Evolutionary conservation across 106 monocot species (phyloP).

Genomic region (Phalaenopsis aphrodite): DNA sequence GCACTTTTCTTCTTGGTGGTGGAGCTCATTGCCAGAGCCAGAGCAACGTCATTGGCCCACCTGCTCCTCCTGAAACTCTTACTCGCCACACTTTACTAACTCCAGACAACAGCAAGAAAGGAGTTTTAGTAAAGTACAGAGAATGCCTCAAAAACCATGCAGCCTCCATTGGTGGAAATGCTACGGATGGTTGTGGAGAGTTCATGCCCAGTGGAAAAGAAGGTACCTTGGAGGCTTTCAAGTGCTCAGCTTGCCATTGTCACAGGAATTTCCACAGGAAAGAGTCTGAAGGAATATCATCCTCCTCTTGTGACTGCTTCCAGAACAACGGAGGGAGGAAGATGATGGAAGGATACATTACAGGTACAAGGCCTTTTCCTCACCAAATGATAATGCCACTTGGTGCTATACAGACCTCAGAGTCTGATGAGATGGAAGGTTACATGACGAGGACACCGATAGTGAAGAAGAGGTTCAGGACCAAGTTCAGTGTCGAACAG

Average conservation of each 20-base stretch:
- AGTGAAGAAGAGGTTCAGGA: conserved; percentile 62
- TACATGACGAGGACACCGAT: neutral
- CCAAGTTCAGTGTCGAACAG: conserved; percentile 71
- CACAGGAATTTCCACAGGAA: conserved; percentile 76
- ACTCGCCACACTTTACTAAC: neutral
- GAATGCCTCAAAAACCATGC: conserved; percentile 82
- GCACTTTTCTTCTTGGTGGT: conserved; percentile 14
- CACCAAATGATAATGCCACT: conserved; percentile 75
- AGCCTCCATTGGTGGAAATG: conserved; percentile 53
- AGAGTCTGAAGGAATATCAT: conserved; percentile 31
- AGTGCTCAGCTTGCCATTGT: conserved; percentile 62
- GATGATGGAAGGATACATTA: conserved; percentile 14
- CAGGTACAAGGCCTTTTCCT: conserved; percentile 19
- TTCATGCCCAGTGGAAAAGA: conserved; percentile 76
- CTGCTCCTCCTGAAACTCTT: conserved; percentile 1
- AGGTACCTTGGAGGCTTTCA: conserved; percentile 50
- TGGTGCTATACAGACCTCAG: conserved; percentile 34
- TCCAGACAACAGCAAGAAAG: conserved; percentile 7
- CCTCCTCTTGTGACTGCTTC: conserved; percentile 1
- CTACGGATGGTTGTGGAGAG: conserved; percentile 67
- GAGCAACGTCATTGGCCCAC: neutral
- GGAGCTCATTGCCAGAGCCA: neutral
- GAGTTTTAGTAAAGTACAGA: conserved; percentile 32
- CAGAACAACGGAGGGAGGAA: conserved; percentile 21
- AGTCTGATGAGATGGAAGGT: conserved; percentile 45